A percentile compares a stretch with the other conserved stretches of the same genome.
phyloP scores from a whole-genome alignment of 352 stramenopile genomes.

The Globisporangium polare region DNA sequence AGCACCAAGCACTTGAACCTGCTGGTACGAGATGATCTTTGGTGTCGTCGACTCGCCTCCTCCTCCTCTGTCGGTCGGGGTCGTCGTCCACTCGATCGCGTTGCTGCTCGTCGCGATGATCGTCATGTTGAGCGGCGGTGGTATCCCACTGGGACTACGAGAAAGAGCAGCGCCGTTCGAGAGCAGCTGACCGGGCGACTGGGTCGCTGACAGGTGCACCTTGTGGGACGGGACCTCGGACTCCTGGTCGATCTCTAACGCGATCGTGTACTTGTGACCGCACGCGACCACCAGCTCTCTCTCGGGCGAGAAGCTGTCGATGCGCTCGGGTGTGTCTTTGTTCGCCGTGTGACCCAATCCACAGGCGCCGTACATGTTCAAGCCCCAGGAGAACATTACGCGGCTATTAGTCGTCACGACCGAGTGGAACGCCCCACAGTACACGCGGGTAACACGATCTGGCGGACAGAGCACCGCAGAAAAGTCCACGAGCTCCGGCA shows the following conservation, averaged over 20 bases:
- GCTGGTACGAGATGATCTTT: constrained; percentile 10
- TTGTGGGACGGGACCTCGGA: constrained; percentile 8
- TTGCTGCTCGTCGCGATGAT: constrained; percentile 2
- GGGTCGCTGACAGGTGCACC: constrained; percentile 11
- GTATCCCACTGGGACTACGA: not conserved
- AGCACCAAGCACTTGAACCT: not conserved
- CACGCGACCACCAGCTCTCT: constrained; percentile 60
- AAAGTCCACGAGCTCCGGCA: constrained; percentile 64
- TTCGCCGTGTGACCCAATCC: constrained; percentile 76
- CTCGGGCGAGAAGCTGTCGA: constrained; percentile 65
- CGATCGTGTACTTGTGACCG: constrained; percentile 82
- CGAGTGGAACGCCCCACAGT: constrained; percentile 83
- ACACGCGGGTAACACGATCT: constrained; percentile 48
- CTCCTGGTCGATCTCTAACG: constrained; percentile 45
- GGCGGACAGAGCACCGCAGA: constrained; percentile 34
- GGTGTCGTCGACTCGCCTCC: constrained; percentile 3
- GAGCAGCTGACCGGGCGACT: constrained; percentile 9
- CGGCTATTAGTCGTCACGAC: constrained; percentile 52
- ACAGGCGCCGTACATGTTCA: constrained; percentile 80
- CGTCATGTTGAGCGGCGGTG: constrained; percentile 15
- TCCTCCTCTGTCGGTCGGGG: constrained; percentile 8
- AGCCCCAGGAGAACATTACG: constrained; percentile 74
- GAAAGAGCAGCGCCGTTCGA: not conserved
- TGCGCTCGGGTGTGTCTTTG: constrained; percentile 70
- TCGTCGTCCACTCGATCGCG: constrained; percentile 13